Conservation (phyloP, 176 grass and related monocot genomes). For the sorghum (Sorghum bicolor) region DNA sequence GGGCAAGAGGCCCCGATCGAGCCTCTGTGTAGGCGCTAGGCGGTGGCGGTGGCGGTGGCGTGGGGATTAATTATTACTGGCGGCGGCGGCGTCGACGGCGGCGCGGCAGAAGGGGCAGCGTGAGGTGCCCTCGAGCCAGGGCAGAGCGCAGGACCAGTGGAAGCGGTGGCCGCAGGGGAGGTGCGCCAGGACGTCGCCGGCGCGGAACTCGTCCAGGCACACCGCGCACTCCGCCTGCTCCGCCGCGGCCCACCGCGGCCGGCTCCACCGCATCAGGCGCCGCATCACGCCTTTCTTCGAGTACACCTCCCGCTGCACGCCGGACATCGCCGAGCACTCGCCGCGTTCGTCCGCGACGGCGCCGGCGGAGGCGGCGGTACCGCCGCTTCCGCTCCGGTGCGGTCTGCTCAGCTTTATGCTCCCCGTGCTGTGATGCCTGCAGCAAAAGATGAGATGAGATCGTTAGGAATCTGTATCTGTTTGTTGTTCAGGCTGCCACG, state of each 20-base stretch:
- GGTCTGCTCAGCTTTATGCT: conserved; percentile 47
- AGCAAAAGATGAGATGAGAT: background rate
- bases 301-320: conserved; percentile 73
- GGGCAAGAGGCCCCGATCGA: no score
- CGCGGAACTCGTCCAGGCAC: conserved; percentile 85
- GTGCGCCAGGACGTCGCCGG: conserved; percentile 68
- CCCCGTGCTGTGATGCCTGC: conserved; percentile 68
- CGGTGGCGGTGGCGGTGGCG: background rate
- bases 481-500: background rate
- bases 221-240: conserved; percentile 75
- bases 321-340: background rate
- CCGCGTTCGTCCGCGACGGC: background rate
- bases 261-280: conserved; percentile 74
- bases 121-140: conserved; percentile 69
- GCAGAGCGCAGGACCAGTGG: conserved; percentile 77
- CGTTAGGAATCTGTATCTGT: background rate
- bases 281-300: conserved; percentile 50
- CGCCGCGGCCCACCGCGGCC: conserved; percentile 64
- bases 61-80: background rate
- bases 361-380: background rate
- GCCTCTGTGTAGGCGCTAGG: background rate
- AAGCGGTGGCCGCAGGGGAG: conserved; percentile 87
- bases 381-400: background rate
- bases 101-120: conserved; percentile 84
- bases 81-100: conserved; percentile 14